Base-by-base conservation (phyloP, 495 filamentous ascomycete species). In the Talaromyces stipitatus region DNA sequence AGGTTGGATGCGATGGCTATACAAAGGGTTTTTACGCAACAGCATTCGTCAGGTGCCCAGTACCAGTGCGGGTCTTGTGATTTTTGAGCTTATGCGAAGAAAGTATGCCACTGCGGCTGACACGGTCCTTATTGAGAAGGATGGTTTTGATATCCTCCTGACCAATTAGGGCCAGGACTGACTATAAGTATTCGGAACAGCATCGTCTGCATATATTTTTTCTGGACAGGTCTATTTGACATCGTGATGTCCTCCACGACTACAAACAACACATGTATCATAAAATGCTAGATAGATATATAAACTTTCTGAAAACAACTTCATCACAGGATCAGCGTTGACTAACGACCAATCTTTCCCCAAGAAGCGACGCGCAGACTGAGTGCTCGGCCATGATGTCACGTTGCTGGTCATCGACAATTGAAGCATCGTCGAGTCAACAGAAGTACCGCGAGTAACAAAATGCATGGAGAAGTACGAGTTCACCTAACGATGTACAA, bases 51-150 rank as follows among this genome's bases (percentile, higher is more conserved):
- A 94, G 70, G 86, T 95, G 33, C 91, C 91, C 14, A 91, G 89
- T 66, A 95, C 91, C 3, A 91, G 88, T 62, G 91, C 91, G 1
- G 91, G 90, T 0, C 67, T 96, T 55, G 87, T 96, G 59, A 90
- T 94, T 47, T 96, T 96, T 66, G 91, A 96, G 68, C 59, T 96
- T 30, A 84, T 95, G 20, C 77, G 91, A 60, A 79, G 91, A 54
- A 87, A 88, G 68, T 95, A 91, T 69, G 86, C 86, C 7, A 77
- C 72, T 55, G 73, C 83, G 4, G 80, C 78, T 12, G 87, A 91
- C 52, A 85, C 84, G 59, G 84, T 81, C 6, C 75, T 75, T 53
- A 85, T 87, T 47, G 63, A 76, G 56, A 79, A 80, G 61, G 87
- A 90, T 60, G 85, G 88, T 23, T 89, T 88, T 61, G 83, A 90